Evolutionary conservation across 1,284 basidiomycete genomes (phyloP).

Genomic region (Phlebopus sp.): DNA sequence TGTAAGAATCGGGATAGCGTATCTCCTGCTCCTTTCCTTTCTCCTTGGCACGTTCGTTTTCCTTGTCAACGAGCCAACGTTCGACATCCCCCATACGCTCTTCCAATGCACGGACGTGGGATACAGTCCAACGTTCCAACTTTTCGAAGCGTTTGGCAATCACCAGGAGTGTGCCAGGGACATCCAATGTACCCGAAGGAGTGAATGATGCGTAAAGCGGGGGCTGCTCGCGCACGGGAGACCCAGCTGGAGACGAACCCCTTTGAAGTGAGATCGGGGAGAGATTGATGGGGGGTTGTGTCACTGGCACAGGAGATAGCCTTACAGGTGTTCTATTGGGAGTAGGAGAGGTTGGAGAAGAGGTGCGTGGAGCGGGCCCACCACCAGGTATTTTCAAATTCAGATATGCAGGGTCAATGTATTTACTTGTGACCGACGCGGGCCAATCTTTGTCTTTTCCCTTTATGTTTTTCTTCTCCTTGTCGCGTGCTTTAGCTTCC

Average conservation of each 20-base stretch:
- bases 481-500: slow-evolving; percentile 66
- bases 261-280: slow-evolving; percentile 34
- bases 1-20: slow-evolving; percentile 16
- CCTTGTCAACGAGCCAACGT: slow-evolving; percentile 76
- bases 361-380: slow-evolving; percentile 37
- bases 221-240: slow-evolving; percentile 58
- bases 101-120: slow-evolving; percentile 76
- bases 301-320: slow-evolving; percentile 41
- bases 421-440: slow-evolving; percentile 46
- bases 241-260: slow-evolving; percentile 42
- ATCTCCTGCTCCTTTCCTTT: slow-evolving; percentile 28
- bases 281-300: slow-evolving; percentile 29
- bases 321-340: slow-evolving; percentile 56
- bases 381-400: slow-evolving; percentile 48
- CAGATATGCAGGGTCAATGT: slow-evolving; percentile 50
- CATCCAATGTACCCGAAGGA: slow-evolving; percentile 63
- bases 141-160: slow-evolving; percentile 61
- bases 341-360: slow-evolving; percentile 56
- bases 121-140: slow-evolving; percentile 80
- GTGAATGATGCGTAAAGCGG: slow-evolving; percentile 75
- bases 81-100: slow-evolving; percentile 84
- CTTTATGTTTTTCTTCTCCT: slow-evolving; percentile 51
- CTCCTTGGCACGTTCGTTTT: slow-evolving; percentile 42
- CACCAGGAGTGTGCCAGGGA: slow-evolving; percentile 61
- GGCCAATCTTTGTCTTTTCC: slow-evolving; percentile 59